Percentiles rank a stretch among this genome's conserved stretches.
These are phyloP conservation scores for Oryza officinalis DNA, from an alignment of 176 grass and related monocot species.

Conservation along the genomic window DNA sequence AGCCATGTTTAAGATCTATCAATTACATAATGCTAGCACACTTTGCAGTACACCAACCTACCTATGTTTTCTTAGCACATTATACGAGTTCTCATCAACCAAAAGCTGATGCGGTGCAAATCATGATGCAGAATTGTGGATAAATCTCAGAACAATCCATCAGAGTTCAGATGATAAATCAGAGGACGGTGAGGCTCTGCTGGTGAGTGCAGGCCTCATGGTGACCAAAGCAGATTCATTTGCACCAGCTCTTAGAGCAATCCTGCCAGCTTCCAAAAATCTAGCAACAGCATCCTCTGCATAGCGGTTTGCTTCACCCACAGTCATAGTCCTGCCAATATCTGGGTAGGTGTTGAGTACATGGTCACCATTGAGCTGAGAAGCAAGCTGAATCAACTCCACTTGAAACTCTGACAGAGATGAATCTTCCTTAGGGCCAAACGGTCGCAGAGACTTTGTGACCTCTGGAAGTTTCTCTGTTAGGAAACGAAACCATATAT, in stretches of 20 bases:
- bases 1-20: constrained; percentile 31
- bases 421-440: constrained; percentile 81
- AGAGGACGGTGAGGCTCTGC: constrained; percentile 55
- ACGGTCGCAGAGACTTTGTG: constrained; percentile 73
- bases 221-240: constrained; percentile 90
- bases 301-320: constrained; percentile 78
- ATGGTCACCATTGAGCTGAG: constrained; percentile 91
- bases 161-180: constrained; percentile 61
- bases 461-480: constrained; percentile 96
- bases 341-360: constrained; percentile 96
- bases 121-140: not conserved
- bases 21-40: constrained; percentile 1
- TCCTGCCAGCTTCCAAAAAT: constrained; percentile 91
- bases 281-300: constrained; percentile 94
- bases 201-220: constrained; percentile 95
- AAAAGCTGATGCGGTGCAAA: not conserved
- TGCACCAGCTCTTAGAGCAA: constrained; percentile 81
- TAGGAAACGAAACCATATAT: not conserved
- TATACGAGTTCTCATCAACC: not conserved
- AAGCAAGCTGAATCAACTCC: constrained; percentile 97
- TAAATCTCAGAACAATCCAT: not conserved
- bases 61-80: not conserved
- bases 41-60: not conserved
- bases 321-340: constrained; percentile 89
- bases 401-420: constrained; percentile 90